Conservation (phyloP, 2,329 filamentous ascomycete species). For the Diaporthe citrichinensis region DNA sequence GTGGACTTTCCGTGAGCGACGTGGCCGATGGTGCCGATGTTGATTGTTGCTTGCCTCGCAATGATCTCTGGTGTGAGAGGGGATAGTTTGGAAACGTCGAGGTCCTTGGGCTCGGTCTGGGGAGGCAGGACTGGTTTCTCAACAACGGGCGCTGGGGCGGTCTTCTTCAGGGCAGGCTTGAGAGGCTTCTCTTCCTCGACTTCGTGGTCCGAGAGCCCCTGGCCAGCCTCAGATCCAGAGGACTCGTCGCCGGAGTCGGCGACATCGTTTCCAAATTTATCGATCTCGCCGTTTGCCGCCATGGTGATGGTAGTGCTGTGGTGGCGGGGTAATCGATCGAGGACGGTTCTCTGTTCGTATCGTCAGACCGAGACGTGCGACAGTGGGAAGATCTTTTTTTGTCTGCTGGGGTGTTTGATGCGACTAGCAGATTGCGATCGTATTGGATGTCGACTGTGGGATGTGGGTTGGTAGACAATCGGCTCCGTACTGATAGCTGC, state of each 20-base stretch:
- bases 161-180: constrained; percentile 91
- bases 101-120: constrained; percentile 91
- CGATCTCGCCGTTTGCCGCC: constrained; percentile 65
- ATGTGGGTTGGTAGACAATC: neutral
- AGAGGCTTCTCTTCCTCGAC: constrained; percentile 75
- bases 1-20: constrained; percentile 99
- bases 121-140: constrained; percentile 75
- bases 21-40: constrained; percentile 98
- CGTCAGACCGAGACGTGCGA: neutral
- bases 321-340: constrained; percentile 21
- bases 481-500: neutral
- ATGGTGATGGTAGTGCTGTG: constrained; percentile 52
- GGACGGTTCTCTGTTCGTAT: neutral
- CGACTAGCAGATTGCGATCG: neutral
- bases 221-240: constrained; percentile 67
- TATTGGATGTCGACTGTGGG: neutral
- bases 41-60: constrained; percentile 97
- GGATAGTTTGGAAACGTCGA: constrained; percentile 84
- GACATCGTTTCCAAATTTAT: constrained; percentile 79
- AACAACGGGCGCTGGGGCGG: constrained; percentile 70
- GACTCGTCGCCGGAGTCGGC: constrained; percentile 77
- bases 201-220: constrained; percentile 69
- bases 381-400: neutral
- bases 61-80: constrained; percentile 97
- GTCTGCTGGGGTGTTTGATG: neutral